These are phyloP conservation scores for Amphirosellinia nigrospora DNA, from an alignment of 495 filamentous ascomycete species.

Conservation along the genomic window DNA sequence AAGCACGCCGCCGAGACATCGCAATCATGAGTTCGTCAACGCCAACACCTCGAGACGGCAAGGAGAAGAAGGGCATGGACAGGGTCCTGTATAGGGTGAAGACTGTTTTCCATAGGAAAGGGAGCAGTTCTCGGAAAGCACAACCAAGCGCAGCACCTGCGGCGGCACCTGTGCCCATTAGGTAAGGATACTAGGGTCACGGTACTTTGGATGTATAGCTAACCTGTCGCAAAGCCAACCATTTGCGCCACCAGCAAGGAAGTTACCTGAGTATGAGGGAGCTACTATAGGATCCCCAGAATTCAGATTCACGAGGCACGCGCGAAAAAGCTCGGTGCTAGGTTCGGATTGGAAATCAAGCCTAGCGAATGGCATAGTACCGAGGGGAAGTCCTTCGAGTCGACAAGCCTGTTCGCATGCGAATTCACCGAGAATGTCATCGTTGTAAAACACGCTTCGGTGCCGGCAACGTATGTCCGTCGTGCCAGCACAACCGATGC, in stretches of 20 bases:
- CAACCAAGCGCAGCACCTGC: constrained; percentile 39
- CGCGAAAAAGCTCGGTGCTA: constrained; percentile 72
- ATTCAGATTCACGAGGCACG: constrained; percentile 68
- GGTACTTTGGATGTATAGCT: neutral
- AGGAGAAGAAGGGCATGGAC: constrained; percentile 67
- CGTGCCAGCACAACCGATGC: constrained; percentile 78
- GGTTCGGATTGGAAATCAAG: constrained; percentile 74
- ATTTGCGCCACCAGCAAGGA: constrained; percentile 33
- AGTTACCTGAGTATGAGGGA: constrained; percentile 35
- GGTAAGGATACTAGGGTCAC: constrained; percentile 26
- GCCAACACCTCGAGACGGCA: constrained; percentile 45
- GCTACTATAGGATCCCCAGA: constrained; percentile 51
- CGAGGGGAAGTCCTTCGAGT: constrained; percentile 71
- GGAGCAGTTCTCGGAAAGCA: constrained; percentile 51
- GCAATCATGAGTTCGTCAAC: constrained; percentile 53
- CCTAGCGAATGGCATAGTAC: constrained; percentile 69
- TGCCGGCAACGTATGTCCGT: constrained; percentile 69
- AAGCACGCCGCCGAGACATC: constrained; percentile 17
- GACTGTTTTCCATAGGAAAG: constrained; percentile 62
- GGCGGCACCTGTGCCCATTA: constrained; percentile 31
- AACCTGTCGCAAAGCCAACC: constrained; percentile 28
- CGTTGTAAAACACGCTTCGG: constrained; percentile 77
- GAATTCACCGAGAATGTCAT: constrained; percentile 84
- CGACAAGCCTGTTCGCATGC: constrained; percentile 89
- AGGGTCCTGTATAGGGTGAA: constrained; percentile 69